Percentiles rank a stretch among this genome's conserved stretches.
Conservation (phyloP, 192 early-diverging fungal species). For the Helicostylum pulchrum region DNA sequence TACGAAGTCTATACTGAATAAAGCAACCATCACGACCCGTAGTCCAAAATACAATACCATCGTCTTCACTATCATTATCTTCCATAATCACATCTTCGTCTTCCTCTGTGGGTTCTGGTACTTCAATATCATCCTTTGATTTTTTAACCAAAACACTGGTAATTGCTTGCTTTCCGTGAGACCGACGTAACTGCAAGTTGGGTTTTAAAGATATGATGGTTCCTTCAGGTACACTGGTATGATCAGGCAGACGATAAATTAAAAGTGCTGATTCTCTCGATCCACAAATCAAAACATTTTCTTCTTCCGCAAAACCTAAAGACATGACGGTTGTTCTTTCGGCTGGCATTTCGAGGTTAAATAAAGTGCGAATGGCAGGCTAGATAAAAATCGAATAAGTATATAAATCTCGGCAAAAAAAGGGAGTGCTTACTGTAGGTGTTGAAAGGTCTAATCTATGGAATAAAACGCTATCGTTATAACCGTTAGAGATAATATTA, state of each 20-base stretch:
- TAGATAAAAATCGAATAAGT: not conserved
- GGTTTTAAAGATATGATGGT: conserved; percentile 22
- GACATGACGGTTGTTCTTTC: conserved; percentile 32
- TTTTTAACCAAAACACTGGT: conserved; percentile 36
- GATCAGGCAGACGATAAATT: conserved; percentile 29
- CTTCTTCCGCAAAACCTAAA: conserved; percentile 15
- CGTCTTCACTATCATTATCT: conserved; percentile 16
- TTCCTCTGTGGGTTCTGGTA: not conserved
- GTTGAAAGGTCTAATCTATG: conserved; percentile 29
- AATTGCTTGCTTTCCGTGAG: conserved; percentile 50
- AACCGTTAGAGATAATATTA: conserved; percentile 37
- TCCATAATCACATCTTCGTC: not conserved
- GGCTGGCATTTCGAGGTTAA: conserved; percentile 27
- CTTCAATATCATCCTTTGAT: not conserved
- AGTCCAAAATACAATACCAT: conserved; percentile 50
- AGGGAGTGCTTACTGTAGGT: not conserved
- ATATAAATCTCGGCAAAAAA: not conserved
- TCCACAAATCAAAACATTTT: conserved; percentile 37
- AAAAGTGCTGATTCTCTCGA: conserved; percentile 41
- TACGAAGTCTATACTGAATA: conserved; percentile 44
- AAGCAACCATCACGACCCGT: conserved; percentile 68
- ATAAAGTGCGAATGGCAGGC: conserved; percentile 21
- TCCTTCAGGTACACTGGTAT: not conserved
- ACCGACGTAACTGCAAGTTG: conserved; percentile 29
- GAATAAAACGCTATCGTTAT: conserved; percentile 34